Conservation (phyloP, 129 eudicot genomes). For the Scalesia atractyloides region DNA sequence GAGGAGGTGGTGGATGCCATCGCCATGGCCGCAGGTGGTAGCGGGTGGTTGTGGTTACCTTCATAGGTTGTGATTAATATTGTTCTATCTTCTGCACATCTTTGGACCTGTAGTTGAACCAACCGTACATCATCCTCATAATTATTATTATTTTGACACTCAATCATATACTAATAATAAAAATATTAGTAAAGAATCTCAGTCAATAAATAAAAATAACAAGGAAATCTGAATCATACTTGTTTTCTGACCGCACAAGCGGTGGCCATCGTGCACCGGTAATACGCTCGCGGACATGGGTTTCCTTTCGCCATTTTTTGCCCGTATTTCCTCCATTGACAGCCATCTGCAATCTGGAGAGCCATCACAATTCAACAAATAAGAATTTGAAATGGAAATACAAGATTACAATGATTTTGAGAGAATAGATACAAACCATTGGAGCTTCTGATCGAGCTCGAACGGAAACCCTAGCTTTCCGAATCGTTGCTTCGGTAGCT, state of each 20-base stretch:
- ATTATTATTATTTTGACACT: not conserved
- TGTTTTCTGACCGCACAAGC: constrained; percentile 91
- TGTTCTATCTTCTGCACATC: constrained; percentile 76
- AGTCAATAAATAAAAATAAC: not conserved
- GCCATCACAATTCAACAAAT: no score
- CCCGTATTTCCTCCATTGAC: constrained; percentile 97
- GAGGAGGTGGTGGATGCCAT: constrained; percentile 94
- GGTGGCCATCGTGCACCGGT: constrained; percentile 80
- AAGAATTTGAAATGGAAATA: no score
- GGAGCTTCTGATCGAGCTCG: constrained; percentile 91
- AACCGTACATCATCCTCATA: not conserved
- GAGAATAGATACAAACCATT: constrained; percentile 37
- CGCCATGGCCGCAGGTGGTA: constrained; percentile 75
- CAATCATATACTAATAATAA: no score
- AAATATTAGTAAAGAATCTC: not conserved
- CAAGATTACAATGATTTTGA: no score
- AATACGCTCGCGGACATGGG: constrained; percentile 93
- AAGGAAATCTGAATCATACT: constrained; percentile 30
- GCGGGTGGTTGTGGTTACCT: constrained; percentile 81
- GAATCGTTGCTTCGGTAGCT: constrained; percentile 78
- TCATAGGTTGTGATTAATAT: constrained; percentile 81
- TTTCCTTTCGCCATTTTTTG: constrained; percentile 89
- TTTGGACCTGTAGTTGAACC: constrained; percentile 57
- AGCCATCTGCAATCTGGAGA: constrained; percentile 60
- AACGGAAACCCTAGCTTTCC: constrained; percentile 90